Percentiles rank a stretch among this genome's conserved stretches.
Conservation (phyloP, 2,329 filamentous ascomycete species). For the Emericellopsis cladophorae region DNA sequence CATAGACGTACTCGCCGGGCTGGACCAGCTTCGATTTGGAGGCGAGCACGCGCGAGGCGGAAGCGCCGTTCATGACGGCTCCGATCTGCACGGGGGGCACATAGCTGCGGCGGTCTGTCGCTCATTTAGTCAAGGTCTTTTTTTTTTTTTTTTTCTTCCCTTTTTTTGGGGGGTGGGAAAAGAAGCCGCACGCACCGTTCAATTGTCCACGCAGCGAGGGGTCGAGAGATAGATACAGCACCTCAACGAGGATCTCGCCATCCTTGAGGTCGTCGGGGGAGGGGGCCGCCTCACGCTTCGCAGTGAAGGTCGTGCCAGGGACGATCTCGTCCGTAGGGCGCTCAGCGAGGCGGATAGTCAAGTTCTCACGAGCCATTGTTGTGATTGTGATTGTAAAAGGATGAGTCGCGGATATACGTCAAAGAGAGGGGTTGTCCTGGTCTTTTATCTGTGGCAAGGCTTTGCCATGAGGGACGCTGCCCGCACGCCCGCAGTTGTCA, state of each 20-base stretch:
- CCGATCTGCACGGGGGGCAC: constrained; percentile 56
- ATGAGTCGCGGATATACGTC: neutral
- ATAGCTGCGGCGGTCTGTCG: constrained; percentile 34
- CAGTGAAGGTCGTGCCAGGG: constrained; percentile 50
- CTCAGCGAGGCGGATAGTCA: constrained; percentile 47
- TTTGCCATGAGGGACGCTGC: too few relatives aligned
- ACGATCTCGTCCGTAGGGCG: constrained; percentile 48
- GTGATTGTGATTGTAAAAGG: neutral
- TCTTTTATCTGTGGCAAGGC: neutral
- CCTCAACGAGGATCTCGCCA: constrained; percentile 50
- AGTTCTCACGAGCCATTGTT: constrained; percentile 30
- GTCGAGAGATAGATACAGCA: constrained; percentile 55
- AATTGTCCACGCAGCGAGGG: constrained; percentile 69
- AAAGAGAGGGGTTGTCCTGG: neutral
- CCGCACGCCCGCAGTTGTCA: too few relatives aligned
- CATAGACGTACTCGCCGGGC: constrained; percentile 44
- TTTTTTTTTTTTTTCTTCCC: too few relatives aligned
- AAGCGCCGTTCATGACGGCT: constrained; percentile 53
- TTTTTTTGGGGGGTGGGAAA: too few relatives aligned
- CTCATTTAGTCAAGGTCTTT: neutral
- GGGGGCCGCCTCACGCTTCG: constrained; percentile 37
- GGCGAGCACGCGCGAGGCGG: constrained; percentile 48
- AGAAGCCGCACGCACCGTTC: constrained; percentile 29
- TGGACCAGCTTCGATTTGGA: constrained; percentile 41
- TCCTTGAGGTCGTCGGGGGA: constrained; percentile 41